These are phyloP conservation scores for Fusarium sp. DNA, from an alignment of 2,329 filamentous ascomycete species.

Conservation along the genomic window DNA sequence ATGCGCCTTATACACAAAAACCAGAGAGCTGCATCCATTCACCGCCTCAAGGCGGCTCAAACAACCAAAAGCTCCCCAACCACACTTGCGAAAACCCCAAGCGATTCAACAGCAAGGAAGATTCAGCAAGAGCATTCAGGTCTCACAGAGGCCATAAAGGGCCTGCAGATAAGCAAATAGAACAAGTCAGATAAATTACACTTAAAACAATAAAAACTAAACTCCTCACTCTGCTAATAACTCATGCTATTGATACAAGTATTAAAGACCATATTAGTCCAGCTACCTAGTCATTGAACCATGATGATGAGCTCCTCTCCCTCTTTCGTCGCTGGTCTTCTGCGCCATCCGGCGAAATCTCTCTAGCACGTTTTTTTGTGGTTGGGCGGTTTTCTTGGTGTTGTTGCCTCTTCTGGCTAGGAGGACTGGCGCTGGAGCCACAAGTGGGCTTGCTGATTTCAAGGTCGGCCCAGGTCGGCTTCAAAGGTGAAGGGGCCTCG, in stretches of 20 bases:
- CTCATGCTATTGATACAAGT: not conserved
- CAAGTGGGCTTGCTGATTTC: not conserved
- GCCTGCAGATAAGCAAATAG: not conserved
- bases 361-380: not conserved
- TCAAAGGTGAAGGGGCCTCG: not conserved
- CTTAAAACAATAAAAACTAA: not conserved
- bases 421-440: not conserved
- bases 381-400: not conserved
- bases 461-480: not conserved
- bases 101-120: not conserved
- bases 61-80: not conserved
- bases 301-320: not conserved
- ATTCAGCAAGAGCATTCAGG: not conserved
- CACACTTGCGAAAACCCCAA: not conserved
- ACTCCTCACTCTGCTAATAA: not conserved
- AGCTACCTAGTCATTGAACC: not conserved
- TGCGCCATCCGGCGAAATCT: not conserved
- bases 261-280: not conserved
- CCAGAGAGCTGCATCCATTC: not conserved
- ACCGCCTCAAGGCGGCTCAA: not conserved
- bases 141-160: not conserved
- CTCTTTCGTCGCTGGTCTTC: not conserved
- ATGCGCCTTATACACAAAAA: not conserved
- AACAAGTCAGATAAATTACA: not conserved
- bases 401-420: not conserved